Base-by-base conservation (phyloP, 2,329 filamentous ascomycete genomes). In the Dichotomopilus funicola region DNA sequence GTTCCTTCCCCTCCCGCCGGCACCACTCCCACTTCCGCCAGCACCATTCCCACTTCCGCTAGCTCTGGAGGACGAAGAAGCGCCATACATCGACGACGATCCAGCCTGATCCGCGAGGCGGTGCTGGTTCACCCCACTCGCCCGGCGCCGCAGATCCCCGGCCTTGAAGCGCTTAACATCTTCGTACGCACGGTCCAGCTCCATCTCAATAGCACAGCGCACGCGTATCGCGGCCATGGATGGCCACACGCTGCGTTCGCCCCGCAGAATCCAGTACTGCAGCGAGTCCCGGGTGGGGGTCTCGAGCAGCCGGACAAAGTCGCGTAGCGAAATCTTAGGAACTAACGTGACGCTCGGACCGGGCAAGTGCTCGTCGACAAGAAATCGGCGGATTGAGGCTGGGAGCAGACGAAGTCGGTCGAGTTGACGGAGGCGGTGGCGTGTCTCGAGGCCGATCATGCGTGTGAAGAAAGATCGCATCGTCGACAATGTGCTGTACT, bases 201-300 rank as follows among this genome's bases (percentile, higher is more conserved):
- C 91, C 54, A 91, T 86, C 70, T 97, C 92, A 6, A 97, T 80
- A 4, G 86, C 87, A 69, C 89, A 94, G 6, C 92, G 77, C 6
- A 95, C 85, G 63, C 87, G 86, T 59, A 97, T 72, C 11, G 91
- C 89, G 36, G 85, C 85, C 3, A 96, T 83, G 2, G 90, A 89
- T 0, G 91, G 92, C 91, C 92, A 97, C 0, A 96, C 90, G 62
- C 88, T 91, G 59, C 85, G 76, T 71, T 97, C 92, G 1, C 92
- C 92, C 53, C 87, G 80, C 36, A 85, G 71, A 53, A 95, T 91
- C 92, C 91, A 96, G 63, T 92, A 88, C 56, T 89, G 83, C 3
- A 96, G 74, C 7, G 83, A 85, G 57, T 86, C 82, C 51, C 82
- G 78, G 0, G 87, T 92, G 0, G 91, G 91, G 35, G 87, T 89